Conservation (phyloP, 192 early-diverging fungal species). For the Coemansia sp. region DNA sequence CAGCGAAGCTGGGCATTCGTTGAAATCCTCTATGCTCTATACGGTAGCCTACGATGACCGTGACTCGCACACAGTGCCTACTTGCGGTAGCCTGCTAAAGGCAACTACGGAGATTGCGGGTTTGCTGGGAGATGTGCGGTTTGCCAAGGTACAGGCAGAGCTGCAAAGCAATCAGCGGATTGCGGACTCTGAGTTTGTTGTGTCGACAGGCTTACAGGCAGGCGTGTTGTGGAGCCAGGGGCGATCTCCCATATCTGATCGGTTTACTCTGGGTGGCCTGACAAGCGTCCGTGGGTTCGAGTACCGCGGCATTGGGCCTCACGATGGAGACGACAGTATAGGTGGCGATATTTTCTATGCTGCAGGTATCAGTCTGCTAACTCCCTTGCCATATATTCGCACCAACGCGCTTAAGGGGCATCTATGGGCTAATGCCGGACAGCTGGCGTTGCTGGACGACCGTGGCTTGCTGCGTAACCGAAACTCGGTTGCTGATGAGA, state of each 20-base stretch:
- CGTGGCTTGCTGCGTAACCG: slow-evolving; percentile 16
- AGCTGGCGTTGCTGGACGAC: slow-evolving; percentile 55
- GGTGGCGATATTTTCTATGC: slow-evolving; percentile 88
- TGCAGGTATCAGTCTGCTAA: slow-evolving; percentile 73
- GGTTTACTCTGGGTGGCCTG: slow-evolving; percentile 87
- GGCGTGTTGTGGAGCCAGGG: slow-evolving; percentile 62
- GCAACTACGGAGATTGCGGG: slow-evolving; percentile 70
- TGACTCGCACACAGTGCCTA: slow-evolving; percentile 77
- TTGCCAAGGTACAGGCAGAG: slow-evolving; percentile 68
- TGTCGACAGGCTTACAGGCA: slow-evolving; percentile 52
- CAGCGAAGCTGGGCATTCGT: slow-evolving; percentile 74
- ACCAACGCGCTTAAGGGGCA: slow-evolving; percentile 72
- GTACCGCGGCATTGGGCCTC: slow-evolving; percentile 83
- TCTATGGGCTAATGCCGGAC: slow-evolving; percentile 86
- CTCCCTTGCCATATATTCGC: slow-evolving; percentile 71
- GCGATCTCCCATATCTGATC: slow-evolving; percentile 70
- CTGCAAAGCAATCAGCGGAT: slow-evolving; percentile 61
- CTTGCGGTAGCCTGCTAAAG: slow-evolving; percentile 58
- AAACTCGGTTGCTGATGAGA: slow-evolving; percentile 15
- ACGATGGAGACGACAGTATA: slow-evolving; percentile 73
- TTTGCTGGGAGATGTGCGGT: slow-evolving; percentile 70
- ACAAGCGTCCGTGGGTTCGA: slow-evolving; percentile 84
- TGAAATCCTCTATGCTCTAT: slow-evolving; percentile 78
- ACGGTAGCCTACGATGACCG: slow-evolving; percentile 67
- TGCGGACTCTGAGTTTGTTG: slow-evolving; percentile 52